These are phyloP conservation scores for Alternaria solani DNA, from an alignment of 2,329 filamentous ascomycete genomes.

Conservation along the genomic window DNA sequence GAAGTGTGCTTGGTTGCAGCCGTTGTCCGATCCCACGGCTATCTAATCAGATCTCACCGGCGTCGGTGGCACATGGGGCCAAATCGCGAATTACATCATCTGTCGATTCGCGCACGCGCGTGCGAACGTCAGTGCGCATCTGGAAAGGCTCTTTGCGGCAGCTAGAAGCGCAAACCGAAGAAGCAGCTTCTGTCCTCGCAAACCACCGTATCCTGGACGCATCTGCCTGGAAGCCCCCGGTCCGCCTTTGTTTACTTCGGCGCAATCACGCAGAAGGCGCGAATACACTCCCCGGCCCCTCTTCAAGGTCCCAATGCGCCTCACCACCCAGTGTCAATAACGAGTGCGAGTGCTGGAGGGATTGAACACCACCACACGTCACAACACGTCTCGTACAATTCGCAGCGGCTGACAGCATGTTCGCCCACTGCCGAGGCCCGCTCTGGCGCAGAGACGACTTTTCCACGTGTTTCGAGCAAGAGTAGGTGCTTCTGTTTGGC, in stretches of 20 bases:
- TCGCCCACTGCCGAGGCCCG: constrained; percentile 64
- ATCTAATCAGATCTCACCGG: constrained; percentile 3
- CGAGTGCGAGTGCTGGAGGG: constrained; percentile 24
- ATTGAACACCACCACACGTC: constrained; percentile 18
- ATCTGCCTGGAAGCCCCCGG: not conserved
- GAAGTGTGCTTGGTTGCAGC: not conserved
- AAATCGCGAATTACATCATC: constrained; percentile 18
- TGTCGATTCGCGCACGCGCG: constrained; percentile 12
- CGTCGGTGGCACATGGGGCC: constrained; percentile 8
- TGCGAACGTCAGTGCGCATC: constrained; percentile 19
- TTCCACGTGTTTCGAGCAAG: constrained; percentile 67
- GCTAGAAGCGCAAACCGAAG: constrained; percentile 8
- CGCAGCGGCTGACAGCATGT: constrained; percentile 53
- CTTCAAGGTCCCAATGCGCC: constrained; percentile 24
- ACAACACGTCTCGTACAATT: constrained; percentile 19
- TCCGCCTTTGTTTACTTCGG: constrained; percentile 8
- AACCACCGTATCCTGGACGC: constrained; percentile 2
- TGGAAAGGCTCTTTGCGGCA: constrained; percentile 17
- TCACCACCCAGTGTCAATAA: constrained; percentile 21
- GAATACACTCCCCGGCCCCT: constrained; percentile 3
- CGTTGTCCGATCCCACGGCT: not conserved
- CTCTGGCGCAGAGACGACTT: constrained; percentile 70
- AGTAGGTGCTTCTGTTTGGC: constrained; percentile 61
- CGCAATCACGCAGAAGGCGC: constrained; percentile 2
- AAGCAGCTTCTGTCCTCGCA: constrained; percentile 6